These are phyloP conservation scores for Dictyostelium intermedium DNA, from an alignment of 78 protist genomes.

Conservation along the genomic window DNA sequence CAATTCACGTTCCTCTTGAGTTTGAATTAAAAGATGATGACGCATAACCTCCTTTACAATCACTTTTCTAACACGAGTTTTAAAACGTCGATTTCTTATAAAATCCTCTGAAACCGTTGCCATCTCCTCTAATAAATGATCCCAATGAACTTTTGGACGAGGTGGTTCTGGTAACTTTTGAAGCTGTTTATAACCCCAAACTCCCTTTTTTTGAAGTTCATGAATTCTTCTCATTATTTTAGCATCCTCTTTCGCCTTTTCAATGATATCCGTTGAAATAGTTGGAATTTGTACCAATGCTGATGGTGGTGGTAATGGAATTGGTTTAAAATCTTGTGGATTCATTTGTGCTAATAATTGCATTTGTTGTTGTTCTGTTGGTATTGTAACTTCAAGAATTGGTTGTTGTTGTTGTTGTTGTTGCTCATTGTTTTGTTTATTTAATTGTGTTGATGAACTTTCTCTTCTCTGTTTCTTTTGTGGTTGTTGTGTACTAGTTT, in stretches of 20 bases:
- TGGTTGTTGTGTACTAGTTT: background rate
- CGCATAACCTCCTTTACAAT: conserved; percentile 10
- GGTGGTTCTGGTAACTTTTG: conserved; percentile 84
- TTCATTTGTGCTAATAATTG: background rate
- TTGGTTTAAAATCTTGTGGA: background rate
- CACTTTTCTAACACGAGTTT: conserved; percentile 52
- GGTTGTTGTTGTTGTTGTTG: background rate
- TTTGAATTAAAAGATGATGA: background rate
- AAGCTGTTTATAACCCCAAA: conserved; percentile 62
- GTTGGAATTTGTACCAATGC: conserved; percentile 27
- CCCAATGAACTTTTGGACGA: conserved; percentile 87
- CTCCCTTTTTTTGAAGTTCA: conserved; percentile 45
- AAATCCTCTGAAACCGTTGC: conserved; percentile 87
- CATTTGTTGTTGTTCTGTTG: background rate
- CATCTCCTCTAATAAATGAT: conserved; percentile 88
- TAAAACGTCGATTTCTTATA: conserved; percentile 50
- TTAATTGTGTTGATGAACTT: background rate
- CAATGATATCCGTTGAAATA: background rate
- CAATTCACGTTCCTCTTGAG: conserved; percentile 13
- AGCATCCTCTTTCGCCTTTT: conserved; percentile 65
- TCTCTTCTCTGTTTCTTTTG: background rate
- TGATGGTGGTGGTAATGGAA: conserved; percentile 37
- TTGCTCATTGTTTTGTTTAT: background rate
- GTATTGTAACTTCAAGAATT: background rate
- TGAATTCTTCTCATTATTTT: conserved; percentile 44